A percentile compares a stretch with the other conserved stretches of the same genome.
phyloP scores from a whole-genome alignment of 768 basidiomycete genomes.

The Trametes punicea region DNA sequence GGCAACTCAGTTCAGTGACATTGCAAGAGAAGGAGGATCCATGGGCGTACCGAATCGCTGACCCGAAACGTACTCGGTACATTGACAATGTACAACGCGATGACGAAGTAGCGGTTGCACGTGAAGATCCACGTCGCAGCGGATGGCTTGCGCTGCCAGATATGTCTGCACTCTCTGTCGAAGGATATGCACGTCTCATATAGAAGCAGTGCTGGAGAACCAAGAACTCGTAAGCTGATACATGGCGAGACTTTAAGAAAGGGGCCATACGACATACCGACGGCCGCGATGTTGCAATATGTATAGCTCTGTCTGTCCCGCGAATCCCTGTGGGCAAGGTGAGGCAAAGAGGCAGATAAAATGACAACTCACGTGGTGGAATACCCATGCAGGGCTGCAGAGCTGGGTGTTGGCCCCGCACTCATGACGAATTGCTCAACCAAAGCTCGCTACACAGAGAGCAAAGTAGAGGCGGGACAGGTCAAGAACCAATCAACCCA shows the following conservation, averaged over 20 bases:
- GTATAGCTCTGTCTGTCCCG: neutral
- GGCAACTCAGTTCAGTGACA: neutral
- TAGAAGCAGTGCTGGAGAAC: slow-evolving; percentile 4
- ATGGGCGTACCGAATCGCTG: neutral
- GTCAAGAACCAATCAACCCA: neutral
- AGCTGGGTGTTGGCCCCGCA: neutral
- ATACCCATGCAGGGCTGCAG: neutral
- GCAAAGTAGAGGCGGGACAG: too few species aligned
- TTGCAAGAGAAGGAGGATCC: too few species aligned
- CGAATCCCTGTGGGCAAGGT: neutral
- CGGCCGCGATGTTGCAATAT: neutral
- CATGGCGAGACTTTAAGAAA: neutral
- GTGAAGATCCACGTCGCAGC: slow-evolving; percentile 7
- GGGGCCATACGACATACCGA: neutral
- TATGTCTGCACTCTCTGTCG: neutral
- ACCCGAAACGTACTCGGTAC: neutral
- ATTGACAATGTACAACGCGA: neutral
- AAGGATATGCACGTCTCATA: slow-evolving; percentile 7
- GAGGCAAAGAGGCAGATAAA: neutral
- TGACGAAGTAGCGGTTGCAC: slow-evolving; percentile 5
- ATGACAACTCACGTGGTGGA: neutral
- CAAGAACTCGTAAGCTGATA: neutral
- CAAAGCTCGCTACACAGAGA: neutral
- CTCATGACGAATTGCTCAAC: neutral
- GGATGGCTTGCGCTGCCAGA: slow-evolving; percentile 4